Conservation (phyloP, 1,284 basidiomycete species). For the Violaceomyces palustris region DNA sequence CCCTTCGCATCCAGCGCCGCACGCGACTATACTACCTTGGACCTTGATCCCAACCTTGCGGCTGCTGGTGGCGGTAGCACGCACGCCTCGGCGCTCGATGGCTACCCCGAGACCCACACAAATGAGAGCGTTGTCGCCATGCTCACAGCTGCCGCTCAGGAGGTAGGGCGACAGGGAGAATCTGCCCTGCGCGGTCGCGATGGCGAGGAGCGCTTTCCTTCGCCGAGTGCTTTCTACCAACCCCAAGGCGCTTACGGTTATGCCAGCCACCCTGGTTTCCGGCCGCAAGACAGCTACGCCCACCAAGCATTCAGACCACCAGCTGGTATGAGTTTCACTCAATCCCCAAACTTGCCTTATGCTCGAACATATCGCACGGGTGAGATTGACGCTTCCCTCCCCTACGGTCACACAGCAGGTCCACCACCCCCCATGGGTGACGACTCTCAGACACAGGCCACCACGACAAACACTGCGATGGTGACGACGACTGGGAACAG, state of each 20-base stretch:
- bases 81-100: too few species aligned
- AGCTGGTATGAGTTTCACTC: constrained; percentile 19
- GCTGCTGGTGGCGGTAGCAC: constrained; percentile 18
- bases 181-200: too few species aligned
- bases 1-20: constrained; percentile 46
- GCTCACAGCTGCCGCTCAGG: constrained; percentile 25
- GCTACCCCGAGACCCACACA: constrained; percentile 31
- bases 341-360: constrained; percentile 30
- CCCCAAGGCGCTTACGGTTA: constrained; percentile 22
- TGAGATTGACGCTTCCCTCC: too few species aligned
- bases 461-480: too few species aligned
- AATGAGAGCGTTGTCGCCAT: constrained; percentile 29
- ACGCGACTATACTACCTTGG: constrained; percentile 28
- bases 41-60: constrained; percentile 21
- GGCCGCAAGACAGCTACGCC: constrained; percentile 30
- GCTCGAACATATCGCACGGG: too few species aligned
- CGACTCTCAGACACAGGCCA: too few species aligned
- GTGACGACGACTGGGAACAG: too few species aligned
- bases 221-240: constrained; percentile 37
- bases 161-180: constrained; percentile 18
- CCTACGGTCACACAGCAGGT: too few species aligned
- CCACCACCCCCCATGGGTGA: too few species aligned
- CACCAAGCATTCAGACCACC: neutral
- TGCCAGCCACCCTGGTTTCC: constrained; percentile 29
- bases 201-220: constrained; percentile 37